Evolutionary conservation across 495 filamentous ascomycete genomes (phyloP), one percentile per base, ranked within the genome.

Genomic region (Xylaria cubensis): DNA sequence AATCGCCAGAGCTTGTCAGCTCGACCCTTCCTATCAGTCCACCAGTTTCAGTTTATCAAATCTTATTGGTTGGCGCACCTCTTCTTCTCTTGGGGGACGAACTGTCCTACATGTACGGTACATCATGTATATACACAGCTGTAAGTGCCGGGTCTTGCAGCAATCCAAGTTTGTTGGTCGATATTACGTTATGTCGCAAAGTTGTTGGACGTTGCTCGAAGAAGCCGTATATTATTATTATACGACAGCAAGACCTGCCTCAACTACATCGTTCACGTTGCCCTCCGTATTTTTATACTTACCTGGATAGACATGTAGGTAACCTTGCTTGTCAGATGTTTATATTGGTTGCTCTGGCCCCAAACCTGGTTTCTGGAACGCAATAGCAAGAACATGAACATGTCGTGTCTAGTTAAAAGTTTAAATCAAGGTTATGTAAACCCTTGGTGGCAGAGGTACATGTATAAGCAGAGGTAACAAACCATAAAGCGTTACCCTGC

Each of bases 31-130:
- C 34, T 39, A 32, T 34, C 63, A 50, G 63, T 53, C 53, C 69
- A 61, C 69, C 69, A 44, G 68, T 44, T 70, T 53, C 58, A 42
- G 68, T 26, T 32, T 9, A 21, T 15, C 41, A 17, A 63, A 21
- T 55, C 15, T 44, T 50, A 70, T 70, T 70, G 68, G 68, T 46
- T 64, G 42, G 19, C 44, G 29, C n/a, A 9, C 59, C 2, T 42
- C 34, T 42, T 63, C 26, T 29, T 29, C 26, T 29, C 26, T 29
- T 29, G 26, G 39, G 61, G 6, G 39, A 44, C 44, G 58, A 39
- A 44, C 61, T 42, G 61, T 13, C 59, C 34, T 62, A 21, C 58
- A 63, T 42, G 59, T 62, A 41, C 58, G 2, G 34, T 36, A 36
- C 7, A 36, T 36, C 39, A 41, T 41, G 39, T 41, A 39, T 39